Evolutionary conservation across 305 asterid species (phyloP), one percentile per base, ranked within the genome.

Genomic region (Andrographis paniculata): DNA sequence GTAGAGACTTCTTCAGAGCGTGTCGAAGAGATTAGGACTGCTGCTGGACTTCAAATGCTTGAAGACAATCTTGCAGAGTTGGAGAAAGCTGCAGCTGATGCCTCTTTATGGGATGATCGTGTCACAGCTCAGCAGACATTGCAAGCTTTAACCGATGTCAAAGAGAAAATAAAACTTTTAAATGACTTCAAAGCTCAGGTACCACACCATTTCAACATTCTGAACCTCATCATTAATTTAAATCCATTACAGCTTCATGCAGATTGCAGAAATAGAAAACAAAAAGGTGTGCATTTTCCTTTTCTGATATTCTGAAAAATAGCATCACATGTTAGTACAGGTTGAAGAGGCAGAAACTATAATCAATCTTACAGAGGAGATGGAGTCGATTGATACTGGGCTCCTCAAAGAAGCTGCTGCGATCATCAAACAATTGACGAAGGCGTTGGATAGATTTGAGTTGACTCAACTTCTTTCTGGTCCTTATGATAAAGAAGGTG

Each of bases 401-500:
- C 77, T 87, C 56, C 74, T 84, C 50, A 70, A 81, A 67, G 97
- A 87, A 74, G 97, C 95, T 54, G 74, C 73, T 52, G 74, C 70
- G 41, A 79, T 84, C 52, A 64, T 87, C 58, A 84, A 77, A 67
- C 87, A 71, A 39, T 51, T 91, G 82, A 80, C 75, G 62, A 80
- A 77, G 72, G 84, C 86, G 45, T 57, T 91, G 80, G 96, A 86
- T 59, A 84, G 55, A 44, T 86, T 64, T 60, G 96, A 91, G 69
- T 52, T 91, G 67, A 80, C 93, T 33, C 99, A 86, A 69, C 96
- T 91, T 53, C 92, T 91, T 50, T 80, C 96, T 28, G 85, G 95
- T 43, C 96, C 93, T 17, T 91, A 83, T 62, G 99, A 91, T 62
- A 91, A 80, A 70, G 99, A 91, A 77, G 87, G 95, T 21, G 96